Evolutionary conservation across 768 basidiomycete species (phyloP).

Genomic region (Russula foetens): DNA sequence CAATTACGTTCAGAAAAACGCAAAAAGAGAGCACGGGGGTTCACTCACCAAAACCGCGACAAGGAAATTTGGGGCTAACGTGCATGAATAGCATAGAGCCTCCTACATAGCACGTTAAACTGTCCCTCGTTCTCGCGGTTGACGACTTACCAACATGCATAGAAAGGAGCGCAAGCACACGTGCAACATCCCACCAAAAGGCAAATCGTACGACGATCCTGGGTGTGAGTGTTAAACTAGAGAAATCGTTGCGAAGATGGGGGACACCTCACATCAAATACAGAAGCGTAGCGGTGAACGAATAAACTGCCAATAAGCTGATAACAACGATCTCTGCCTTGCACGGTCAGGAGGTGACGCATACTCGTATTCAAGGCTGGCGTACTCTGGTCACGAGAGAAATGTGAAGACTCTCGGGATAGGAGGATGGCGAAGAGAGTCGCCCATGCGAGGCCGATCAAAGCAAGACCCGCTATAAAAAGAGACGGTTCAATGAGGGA

Average conservation of each 20-base stretch:
- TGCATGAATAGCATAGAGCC: constrained; percentile 4
- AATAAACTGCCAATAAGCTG: background rate
- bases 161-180: background rate
- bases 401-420: background rate
- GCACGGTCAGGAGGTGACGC: background rate
- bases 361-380: background rate
- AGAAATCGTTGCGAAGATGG: background rate
- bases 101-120: background rate
- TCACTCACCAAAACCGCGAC: constrained; percentile 8
- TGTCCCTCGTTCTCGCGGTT: background rate
- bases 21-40: background rate
- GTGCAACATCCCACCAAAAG: constrained; percentile 16
- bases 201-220: constrained; percentile 11
- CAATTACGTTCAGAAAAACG: background rate
- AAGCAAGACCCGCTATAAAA: constrained; percentile 4
- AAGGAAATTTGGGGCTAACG: constrained; percentile 2
- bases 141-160: constrained; percentile 8
- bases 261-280: constrained; percentile 15
- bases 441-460: constrained; percentile 4
- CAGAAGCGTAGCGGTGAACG: constrained; percentile 10
- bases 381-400: constrained; percentile 8
- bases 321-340: background rate
- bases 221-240: background rate
- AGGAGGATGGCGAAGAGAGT: constrained; percentile 5
- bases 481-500: background rate